Evolutionary conservation across 2,329 filamentous ascomycete genomes (phyloP).

Genomic region (Penicillium sp.): DNA sequence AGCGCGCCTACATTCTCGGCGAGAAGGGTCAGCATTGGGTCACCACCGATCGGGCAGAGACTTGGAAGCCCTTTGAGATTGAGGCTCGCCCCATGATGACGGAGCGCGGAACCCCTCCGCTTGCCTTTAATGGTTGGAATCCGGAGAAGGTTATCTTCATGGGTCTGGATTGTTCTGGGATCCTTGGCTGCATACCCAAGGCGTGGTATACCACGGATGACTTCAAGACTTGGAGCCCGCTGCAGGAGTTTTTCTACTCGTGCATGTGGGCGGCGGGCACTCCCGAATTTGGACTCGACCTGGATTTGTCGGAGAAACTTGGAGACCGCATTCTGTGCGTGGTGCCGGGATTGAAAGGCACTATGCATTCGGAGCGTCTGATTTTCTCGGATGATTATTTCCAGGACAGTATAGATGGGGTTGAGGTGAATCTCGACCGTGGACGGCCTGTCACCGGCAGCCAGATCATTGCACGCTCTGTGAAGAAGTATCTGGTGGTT

Average conservation of each 20-base stretch:
- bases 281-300: slow-evolving; percentile 61
- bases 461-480: slow-evolving; percentile 76
- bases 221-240: slow-evolving; percentile 69
- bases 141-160: slow-evolving; percentile 85
- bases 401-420: slow-evolving; percentile 54
- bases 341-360: slow-evolving; percentile 70
- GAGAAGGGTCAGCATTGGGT: slow-evolving; percentile 73
- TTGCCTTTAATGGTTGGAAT: slow-evolving; percentile 83
- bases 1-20: slow-evolving; percentile 80
- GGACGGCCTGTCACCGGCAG: slow-evolving; percentile 72
- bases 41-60: slow-evolving; percentile 79
- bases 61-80: slow-evolving; percentile 75
- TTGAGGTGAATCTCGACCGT: slow-evolving; percentile 76
- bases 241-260: slow-evolving; percentile 70
- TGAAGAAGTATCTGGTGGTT: slow-evolving; percentile 84
- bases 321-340: slow-evolving; percentile 78
- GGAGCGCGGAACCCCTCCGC: slow-evolving; percentile 49
- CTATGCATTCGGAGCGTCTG: slow-evolving; percentile 73
- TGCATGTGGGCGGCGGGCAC: slow-evolving; percentile 88
- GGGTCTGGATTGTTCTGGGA: slow-evolving; percentile 66
- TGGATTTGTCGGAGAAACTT: slow-evolving; percentile 66
- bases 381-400: slow-evolving; percentile 86
- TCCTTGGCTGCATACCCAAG: slow-evolving; percentile 65
- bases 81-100: slow-evolving; percentile 61
- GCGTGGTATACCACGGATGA: slow-evolving; percentile 80